Conservation (phyloP, 2,329 filamentous ascomycete species). For the Fusarium sp. region DNA sequence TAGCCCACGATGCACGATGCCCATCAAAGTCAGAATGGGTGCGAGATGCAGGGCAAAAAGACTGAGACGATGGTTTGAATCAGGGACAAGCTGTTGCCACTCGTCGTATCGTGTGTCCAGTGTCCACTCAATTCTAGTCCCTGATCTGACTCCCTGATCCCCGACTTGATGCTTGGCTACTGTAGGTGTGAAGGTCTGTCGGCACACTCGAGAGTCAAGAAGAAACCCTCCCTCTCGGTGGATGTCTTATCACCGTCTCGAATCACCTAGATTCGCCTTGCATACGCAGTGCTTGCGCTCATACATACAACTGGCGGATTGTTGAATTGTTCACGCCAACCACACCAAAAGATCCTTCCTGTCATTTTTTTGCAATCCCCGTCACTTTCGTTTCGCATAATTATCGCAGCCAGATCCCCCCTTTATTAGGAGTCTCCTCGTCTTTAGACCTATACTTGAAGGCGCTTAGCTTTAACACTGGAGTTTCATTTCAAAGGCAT, state of each 20-base stretch:
- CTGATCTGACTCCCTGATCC: slow-evolving; percentile 14
- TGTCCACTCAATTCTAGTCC: slow-evolving; percentile 16
- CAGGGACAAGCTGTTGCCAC: slow-evolving; percentile 27
- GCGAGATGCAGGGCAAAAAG: slow-evolving; percentile 29
- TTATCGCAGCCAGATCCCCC: slow-evolving; percentile 8
- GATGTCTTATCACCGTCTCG: slow-evolving; percentile 37
- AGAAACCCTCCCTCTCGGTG: slow-evolving; percentile 7
- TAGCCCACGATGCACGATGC: slow-evolving; percentile 11
- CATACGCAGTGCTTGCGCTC: slow-evolving; percentile 30
- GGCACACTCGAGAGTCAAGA: neutral
- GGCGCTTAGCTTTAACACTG: slow-evolving; percentile 40
- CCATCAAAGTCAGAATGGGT: slow-evolving; percentile 4
- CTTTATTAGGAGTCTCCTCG: slow-evolving; percentile 10
- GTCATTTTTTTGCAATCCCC: slow-evolving; percentile 11
- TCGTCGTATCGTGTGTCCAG: slow-evolving; percentile 6
- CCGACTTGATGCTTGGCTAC: slow-evolving; percentile 3
- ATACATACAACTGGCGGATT: slow-evolving; percentile 16
- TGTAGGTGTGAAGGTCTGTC: no score
- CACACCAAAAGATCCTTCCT: slow-evolving; percentile 23
- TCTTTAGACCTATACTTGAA: slow-evolving; percentile 27
- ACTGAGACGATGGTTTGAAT: slow-evolving; percentile 24
- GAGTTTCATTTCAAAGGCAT: slow-evolving; percentile 32
- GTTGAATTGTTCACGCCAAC: slow-evolving; percentile 21
- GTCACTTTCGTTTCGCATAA: slow-evolving; percentile 20
- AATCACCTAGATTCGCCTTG: slow-evolving; percentile 36